Evolutionary conservation across 352 stramenopile species (phyloP).

Genomic region (Aphanomyces invadans): DNA sequence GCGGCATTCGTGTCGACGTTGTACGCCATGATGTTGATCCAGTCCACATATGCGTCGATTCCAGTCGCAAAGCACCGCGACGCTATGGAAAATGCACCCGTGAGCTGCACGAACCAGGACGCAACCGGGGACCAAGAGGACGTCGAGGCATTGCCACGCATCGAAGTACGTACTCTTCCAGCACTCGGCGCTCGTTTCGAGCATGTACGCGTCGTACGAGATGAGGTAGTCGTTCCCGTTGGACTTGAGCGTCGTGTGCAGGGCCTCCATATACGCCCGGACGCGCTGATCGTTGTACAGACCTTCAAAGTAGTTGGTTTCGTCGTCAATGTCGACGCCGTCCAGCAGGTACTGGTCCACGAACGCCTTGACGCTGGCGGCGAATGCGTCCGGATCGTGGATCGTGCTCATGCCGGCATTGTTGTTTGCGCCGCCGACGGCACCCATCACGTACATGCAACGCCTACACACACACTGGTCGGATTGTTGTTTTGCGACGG

Average conservation of each 20-base stretch:
- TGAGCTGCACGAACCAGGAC: too few relatives aligned
- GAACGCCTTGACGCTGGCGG: conserved; percentile 38
- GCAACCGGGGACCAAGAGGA: too few relatives aligned
- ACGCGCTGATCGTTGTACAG: conserved; percentile 45
- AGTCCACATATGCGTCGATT: conserved; percentile 56
- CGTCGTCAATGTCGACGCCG: conserved; percentile 70
- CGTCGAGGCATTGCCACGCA: too few relatives aligned
- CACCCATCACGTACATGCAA: conserved; percentile 55
- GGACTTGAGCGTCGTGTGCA: conserved; percentile 34
- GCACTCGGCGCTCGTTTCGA: conserved; percentile 29
- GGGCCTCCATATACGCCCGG: conserved; percentile 41
- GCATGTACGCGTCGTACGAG: conserved; percentile 72
- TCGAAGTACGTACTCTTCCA: conserved; percentile 13
- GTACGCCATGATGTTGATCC: conserved; percentile 83
- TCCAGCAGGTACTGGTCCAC: conserved; percentile 57
- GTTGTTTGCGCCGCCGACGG: conserved; percentile 70
- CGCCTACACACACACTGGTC: conserved; percentile 32
- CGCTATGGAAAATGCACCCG: too few relatives aligned
- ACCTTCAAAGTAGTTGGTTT: conserved; percentile 41
- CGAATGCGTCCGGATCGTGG: conserved; percentile 40
- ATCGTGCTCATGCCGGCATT: conserved; percentile 51
- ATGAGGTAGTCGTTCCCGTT: conserved; percentile 37
- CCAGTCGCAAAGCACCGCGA: conserved; percentile 52
- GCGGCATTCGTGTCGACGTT: conserved; percentile 47
- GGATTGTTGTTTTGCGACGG: background rate